Conservation (phyloP, 2,329 filamentous ascomycete species). For the Magnaporthales sp. region DNA sequence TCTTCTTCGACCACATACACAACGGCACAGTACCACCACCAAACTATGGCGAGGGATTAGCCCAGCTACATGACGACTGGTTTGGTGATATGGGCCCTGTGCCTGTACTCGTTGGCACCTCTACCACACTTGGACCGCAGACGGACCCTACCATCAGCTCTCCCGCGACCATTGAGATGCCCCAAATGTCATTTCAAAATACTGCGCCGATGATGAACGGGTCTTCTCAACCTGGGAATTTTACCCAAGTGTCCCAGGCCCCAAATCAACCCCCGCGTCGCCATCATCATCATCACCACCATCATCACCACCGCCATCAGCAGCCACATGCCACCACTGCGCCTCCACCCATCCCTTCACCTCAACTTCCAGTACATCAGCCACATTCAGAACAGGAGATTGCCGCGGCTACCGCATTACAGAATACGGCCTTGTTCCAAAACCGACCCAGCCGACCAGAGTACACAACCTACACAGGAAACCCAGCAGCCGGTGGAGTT, state of each 20-base stretch:
- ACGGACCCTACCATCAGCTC: slow-evolving; percentile 21
- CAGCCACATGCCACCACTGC: slow-evolving; percentile 6
- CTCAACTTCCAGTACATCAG: background rate
- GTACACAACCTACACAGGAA: background rate
- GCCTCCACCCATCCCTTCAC: slow-evolving; percentile 3
- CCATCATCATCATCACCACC: slow-evolving; percentile 6
- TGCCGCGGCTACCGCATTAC: background rate
- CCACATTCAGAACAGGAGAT: background rate
- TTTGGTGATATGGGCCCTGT: slow-evolving; percentile 20
- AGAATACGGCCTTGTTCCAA: slow-evolving; percentile 2
- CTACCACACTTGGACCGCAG: slow-evolving; percentile 53
- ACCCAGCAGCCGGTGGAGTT: background rate
- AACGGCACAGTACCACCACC: slow-evolving; percentile 39
- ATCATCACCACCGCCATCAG: slow-evolving; percentile 15
- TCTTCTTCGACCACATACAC: slow-evolving; percentile 47
- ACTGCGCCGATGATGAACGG: background rate
- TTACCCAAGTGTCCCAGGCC: background rate
- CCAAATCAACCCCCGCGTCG: background rate
- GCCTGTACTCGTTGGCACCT: slow-evolving; percentile 56
- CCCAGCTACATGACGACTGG: background rate
- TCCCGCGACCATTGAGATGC: slow-evolving; percentile 15
- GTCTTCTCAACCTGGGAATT: background rate
- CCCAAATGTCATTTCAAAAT: background rate
- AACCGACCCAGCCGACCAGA: slow-evolving; percentile 1
- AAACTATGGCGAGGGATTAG: slow-evolving; percentile 39